Percentiles rank a stretch among this genome's conserved stretches.
Evolutionary conservation across 2,329 filamentous ascomycete genomes (phyloP).

Genomic region (Alternaria gansuensis): DNA sequence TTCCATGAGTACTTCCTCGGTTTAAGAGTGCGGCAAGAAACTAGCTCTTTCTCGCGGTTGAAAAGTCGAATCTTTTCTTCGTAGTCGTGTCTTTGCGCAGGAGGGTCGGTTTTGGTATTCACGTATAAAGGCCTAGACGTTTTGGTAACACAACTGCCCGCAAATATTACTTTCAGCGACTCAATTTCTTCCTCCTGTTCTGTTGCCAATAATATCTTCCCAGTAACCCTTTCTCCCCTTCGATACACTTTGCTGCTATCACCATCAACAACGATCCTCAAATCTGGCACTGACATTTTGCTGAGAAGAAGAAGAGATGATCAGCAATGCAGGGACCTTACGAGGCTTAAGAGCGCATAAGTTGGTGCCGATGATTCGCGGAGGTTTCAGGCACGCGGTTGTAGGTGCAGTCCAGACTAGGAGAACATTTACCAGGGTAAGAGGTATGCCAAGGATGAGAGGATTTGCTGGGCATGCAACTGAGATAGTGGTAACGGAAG

Average conservation of each 20-base stretch:
- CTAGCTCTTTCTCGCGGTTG: slow-evolving; percentile 38
- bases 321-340: slow-evolving; percentile 42
- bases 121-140: slow-evolving; percentile 41
- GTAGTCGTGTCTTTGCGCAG: slow-evolving; percentile 32
- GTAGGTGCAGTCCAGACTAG: slow-evolving; percentile 38
- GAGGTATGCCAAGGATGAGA: slow-evolving; percentile 42
- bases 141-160: slow-evolving; percentile 46
- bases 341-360: slow-evolving; percentile 32
- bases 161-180: slow-evolving; percentile 43
- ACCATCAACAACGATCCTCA: slow-evolving; percentile 47
- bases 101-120: slow-evolving; percentile 26
- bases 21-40: slow-evolving; percentile 29
- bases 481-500: slow-evolving; percentile 35
- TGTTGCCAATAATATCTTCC: slow-evolving; percentile 42
- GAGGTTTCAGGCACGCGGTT: slow-evolving; percentile 38
- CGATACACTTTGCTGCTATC: slow-evolving; percentile 42
- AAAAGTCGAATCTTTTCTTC: slow-evolving; percentile 46
- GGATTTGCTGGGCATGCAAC: slow-evolving; percentile 42
- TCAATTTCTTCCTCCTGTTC: slow-evolving; percentile 42
- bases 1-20: slow-evolving; percentile 46
- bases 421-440: slow-evolving; percentile 44
- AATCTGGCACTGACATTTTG: slow-evolving; percentile 39
- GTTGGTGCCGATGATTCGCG: slow-evolving; percentile 26
- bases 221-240: slow-evolving; percentile 47
- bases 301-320: slow-evolving; percentile 21